These are phyloP conservation scores for Ophiostoma triangulosporum DNA, from an alignment of 2,329 filamentous ascomycete species.

Conservation along the genomic window DNA sequence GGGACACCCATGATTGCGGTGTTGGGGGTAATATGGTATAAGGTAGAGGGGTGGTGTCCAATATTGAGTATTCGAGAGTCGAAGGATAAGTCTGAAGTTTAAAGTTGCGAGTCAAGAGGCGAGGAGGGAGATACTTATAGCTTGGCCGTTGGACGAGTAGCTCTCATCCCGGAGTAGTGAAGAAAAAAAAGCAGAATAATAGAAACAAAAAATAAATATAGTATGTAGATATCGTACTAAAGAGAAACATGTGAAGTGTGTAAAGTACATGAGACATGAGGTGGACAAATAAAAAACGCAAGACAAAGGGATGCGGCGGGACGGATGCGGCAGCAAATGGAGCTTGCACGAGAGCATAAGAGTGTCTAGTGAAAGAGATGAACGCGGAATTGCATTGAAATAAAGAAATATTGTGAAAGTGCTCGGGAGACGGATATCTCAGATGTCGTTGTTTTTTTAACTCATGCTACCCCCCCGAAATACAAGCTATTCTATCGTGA, in stretches of 20 bases:
- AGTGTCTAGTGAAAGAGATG: neutral
- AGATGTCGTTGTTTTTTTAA: no score
- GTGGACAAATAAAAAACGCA: neutral
- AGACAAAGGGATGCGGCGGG: neutral
- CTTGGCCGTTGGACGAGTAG: neutral
- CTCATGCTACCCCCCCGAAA: no score
- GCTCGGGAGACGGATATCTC: no score
- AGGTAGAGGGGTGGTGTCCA: neutral
- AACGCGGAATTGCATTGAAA: neutral
- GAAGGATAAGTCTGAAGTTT: no score
- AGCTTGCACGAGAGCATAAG: neutral
- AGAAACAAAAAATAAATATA: neutral
- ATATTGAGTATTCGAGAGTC: no score
- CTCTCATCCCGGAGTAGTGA: no score
- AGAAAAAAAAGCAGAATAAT: no score
- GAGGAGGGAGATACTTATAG: neutral
- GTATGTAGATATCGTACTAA: neutral
- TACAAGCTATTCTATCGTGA: no score
- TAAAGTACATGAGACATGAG: constrained; percentile 1
- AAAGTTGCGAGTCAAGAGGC: no score
- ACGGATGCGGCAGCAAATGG: neutral
- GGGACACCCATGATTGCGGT: constrained; percentile 2
- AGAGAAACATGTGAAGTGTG: neutral
- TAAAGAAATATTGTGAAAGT: no score
- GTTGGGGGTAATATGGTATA: neutral